Evolutionary conservation across 164 flowering plant species (phyloP).

Genomic region (Amborella trichopoda): DNA sequence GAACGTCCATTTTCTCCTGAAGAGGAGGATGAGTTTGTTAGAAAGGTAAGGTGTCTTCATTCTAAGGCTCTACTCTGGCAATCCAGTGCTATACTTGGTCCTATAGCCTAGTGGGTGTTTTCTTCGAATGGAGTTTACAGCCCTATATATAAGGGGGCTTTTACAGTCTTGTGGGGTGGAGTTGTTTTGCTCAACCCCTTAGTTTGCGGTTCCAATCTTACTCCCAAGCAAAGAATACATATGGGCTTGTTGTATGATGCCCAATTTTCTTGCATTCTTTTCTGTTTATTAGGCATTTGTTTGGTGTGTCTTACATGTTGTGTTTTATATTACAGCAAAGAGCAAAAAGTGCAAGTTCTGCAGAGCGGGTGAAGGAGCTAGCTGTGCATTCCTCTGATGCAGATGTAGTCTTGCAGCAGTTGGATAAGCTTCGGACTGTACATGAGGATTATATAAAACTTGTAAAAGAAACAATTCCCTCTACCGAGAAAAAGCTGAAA

Average conservation of each 20-base stretch:
- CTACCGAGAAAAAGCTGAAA: slow-evolving; percentile 40
- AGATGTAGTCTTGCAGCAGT: slow-evolving; percentile 69
- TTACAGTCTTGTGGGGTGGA: too few relatives aligned
- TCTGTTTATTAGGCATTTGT: not conserved
- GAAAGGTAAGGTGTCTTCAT: slow-evolving; percentile 49
- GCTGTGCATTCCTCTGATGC: slow-evolving; percentile 59
- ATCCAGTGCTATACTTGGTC: too few relatives aligned
- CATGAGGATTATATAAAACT: slow-evolving; percentile 77
- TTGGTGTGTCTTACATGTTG: not conserved
- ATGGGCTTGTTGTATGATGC: too few relatives aligned
- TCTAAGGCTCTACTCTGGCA: too few relatives aligned
- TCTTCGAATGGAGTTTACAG: too few relatives aligned
- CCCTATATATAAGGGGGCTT: too few relatives aligned
- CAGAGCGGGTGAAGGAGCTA: slow-evolving; percentile 68
- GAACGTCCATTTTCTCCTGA: slow-evolving; percentile 84
- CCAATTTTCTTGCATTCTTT: too few relatives aligned
- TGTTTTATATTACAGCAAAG: slow-evolving; percentile 60
- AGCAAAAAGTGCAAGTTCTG: slow-evolving; percentile 63
- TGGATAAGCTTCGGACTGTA: slow-evolving; percentile 75
- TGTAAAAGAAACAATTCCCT: slow-evolving; percentile 66
- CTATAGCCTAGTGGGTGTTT: too few relatives aligned
- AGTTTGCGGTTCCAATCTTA: too few relatives aligned
- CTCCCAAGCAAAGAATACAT: too few relatives aligned
- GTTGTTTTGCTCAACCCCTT: too few relatives aligned
- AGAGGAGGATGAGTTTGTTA: slow-evolving; percentile 92